Evolutionary conservation across 2,329 filamentous ascomycete species (phyloP), one percentile per base, ranked within the genome.

Genomic region (Colletotrichum siamense): DNA sequence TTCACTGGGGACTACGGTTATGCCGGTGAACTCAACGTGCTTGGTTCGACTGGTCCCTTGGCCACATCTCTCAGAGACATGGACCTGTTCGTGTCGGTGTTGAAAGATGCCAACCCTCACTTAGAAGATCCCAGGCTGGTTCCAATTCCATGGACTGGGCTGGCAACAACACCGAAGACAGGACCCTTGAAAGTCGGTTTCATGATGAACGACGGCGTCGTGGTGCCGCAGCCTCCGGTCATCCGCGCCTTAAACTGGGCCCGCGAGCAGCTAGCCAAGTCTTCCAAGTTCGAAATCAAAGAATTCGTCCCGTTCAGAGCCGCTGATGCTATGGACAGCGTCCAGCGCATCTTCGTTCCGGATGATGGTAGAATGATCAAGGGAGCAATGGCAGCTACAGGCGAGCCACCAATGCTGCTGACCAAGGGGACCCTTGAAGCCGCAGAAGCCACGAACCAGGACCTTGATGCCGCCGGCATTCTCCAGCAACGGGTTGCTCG

Each of bases 341-440:
- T 88, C 77, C 77, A 82, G 64, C 77, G 77, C 5, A 84, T 88
- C 15, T 90, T 90, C 82, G 90, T 86, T 80, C 88, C 88, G 0
- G 87, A 89, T 30, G 86, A 85, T 16, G 87, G 83, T 4, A 77
- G 75, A 55, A 71, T 77, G 36, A 77, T 84, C 66, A 82, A 82
- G 68, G 80, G 79, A 3, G 79, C 82, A 22, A 81, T 90, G 34
- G 77, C 77, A 1, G 77, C 81, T 12, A 81, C 85, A 0, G 86
- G 85, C 10, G 89, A 90, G 77, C 88, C 89, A 0, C 77, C 85
- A n/a, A 84, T 85, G 13, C 81, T 85, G 0, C 81, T 90, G 3
- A 89, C 85, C 9, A 79, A 87, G 71, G 88, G 85, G 85, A 82
- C 82, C 55, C 79, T 82, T 70, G 78, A 79, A 32, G 81, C 84